phyloP scores from a whole-genome alignment of 208 protist genomes.

The Trypanosoma boissoni region DNA sequence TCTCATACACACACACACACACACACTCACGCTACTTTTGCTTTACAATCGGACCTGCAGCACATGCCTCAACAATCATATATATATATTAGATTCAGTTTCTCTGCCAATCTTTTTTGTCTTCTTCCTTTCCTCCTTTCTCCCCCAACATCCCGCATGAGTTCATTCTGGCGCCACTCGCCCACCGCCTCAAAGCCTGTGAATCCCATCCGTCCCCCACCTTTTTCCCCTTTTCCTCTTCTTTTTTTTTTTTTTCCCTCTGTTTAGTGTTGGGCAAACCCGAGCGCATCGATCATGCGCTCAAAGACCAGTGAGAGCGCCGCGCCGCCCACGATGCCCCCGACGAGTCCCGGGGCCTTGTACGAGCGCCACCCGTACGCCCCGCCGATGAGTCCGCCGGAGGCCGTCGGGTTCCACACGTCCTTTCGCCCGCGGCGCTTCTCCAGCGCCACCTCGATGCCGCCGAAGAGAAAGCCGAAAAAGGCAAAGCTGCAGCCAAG shows the following conservation, averaged over 20 bases:
- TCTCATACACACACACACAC: no score
- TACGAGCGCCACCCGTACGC: conserved; percentile 83
- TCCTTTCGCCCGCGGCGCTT: conserved; percentile 90
- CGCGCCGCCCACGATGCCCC: conserved; percentile 59
- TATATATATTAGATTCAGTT: no score
- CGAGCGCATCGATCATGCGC: conserved; percentile 71
- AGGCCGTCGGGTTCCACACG: conserved; percentile 73
- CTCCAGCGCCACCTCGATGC: conserved; percentile 87
- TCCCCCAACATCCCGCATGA: no score
- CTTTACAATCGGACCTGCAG: no score
- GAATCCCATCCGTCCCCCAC: no score
- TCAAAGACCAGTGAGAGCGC: conserved; percentile 75
- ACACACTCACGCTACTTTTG: neutral
- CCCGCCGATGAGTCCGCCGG: conserved; percentile 70
- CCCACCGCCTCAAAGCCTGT: no score
- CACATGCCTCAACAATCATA: no score
- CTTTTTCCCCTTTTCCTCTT: neutral
- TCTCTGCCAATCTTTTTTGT: no score
- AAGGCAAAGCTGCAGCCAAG: conserved; percentile 76
- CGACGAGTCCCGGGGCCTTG: conserved; percentile 71
- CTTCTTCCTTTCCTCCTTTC: no score
- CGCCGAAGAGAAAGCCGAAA: conserved; percentile 89
- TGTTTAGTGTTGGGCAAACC: conserved; percentile 58
- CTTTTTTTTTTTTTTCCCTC: conserved; percentile 2
- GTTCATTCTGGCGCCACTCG: no score